Conservation (phyloP, 495 filamentous ascomycete species). For the Penicillium macrosclerotiorum region DNA sequence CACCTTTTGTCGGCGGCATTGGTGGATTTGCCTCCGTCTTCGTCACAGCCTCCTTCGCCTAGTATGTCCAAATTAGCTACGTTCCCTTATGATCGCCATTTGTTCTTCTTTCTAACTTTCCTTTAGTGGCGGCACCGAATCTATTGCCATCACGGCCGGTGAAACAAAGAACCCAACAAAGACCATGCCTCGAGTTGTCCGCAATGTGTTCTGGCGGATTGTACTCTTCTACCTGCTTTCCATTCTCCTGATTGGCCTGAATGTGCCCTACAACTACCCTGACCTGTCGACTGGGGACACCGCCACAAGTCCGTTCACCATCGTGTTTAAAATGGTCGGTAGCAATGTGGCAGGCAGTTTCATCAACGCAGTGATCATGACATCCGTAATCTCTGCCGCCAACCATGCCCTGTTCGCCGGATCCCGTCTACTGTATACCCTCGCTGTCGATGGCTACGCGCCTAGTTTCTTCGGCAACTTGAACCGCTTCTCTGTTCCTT, state of each 20-base stretch:
- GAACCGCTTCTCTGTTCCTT: slow-evolving; percentile 57
- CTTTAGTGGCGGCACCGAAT: slow-evolving; percentile 54
- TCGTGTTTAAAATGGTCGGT: slow-evolving; percentile 51
- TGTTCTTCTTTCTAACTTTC: slow-evolving; percentile 6
- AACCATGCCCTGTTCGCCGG: slow-evolving; percentile 57
- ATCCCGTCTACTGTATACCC: slow-evolving; percentile 49
- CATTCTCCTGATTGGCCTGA: slow-evolving; percentile 49
- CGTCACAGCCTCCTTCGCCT: slow-evolving; percentile 52
- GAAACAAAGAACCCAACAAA: slow-evolving; percentile 50
- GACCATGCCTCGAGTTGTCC: slow-evolving; percentile 48
- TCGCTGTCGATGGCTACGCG: slow-evolving; percentile 47
- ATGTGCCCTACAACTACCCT: slow-evolving; percentile 53
- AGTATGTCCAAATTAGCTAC: no score
- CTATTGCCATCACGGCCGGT: slow-evolving; percentile 55
- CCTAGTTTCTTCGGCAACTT: slow-evolving; percentile 47
- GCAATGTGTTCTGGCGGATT: slow-evolving; percentile 55
- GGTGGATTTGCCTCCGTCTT: slow-evolving; percentile 54
- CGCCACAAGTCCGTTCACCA: slow-evolving; percentile 51
- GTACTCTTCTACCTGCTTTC: slow-evolving; percentile 52
- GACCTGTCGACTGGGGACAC: slow-evolving; percentile 38
- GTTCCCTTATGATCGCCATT: background rate
- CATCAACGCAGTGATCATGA: slow-evolving; percentile 58
- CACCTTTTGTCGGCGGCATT: slow-evolving; percentile 54
- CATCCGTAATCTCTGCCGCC: slow-evolving; percentile 50
- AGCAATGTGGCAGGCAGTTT: slow-evolving; percentile 49